Percentiles rank a stretch among this genome's conserved stretches.
These are phyloP conservation scores for Ramaria sp. DNA, from an alignment of 768 basidiomycete genomes.

Conservation along the genomic window DNA sequence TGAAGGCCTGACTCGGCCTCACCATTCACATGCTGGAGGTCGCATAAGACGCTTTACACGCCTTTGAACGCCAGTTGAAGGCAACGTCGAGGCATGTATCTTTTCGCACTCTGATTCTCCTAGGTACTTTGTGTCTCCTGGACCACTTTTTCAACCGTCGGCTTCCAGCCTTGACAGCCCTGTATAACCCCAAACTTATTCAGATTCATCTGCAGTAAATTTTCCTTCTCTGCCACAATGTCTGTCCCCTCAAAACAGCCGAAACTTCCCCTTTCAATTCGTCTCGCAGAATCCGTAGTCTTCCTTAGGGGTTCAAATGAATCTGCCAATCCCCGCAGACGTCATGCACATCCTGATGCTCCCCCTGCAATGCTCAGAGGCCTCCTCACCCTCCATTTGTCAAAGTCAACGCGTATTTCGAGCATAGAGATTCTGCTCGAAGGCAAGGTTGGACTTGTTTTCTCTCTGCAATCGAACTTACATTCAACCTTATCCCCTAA, in stretches of 20 bases:
- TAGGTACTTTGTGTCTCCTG: too few species aligned
- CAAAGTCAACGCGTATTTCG: conserved; percentile 76
- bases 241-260: conserved; percentile 19
- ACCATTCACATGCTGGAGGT: too few species aligned
- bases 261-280: conserved; percentile 41
- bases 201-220: too few species aligned
- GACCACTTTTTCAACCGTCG: too few species aligned
- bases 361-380: conserved; percentile 53
- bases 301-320: conserved; percentile 41
- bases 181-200: too few species aligned
- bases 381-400: conserved; percentile 48
- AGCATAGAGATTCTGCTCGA: conserved; percentile 75
- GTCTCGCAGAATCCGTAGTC: conserved; percentile 64
- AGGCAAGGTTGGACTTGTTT: conserved; percentile 30
- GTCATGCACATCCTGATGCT: conserved; percentile 26
- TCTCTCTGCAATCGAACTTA: background rate
- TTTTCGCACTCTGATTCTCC: too few species aligned
- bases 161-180: too few species aligned
- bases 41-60: too few species aligned
- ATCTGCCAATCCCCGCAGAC: conserved; percentile 22
- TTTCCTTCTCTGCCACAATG: background rate
- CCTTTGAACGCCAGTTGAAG: too few species aligned
- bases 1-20: too few species aligned
- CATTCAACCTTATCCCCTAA: background rate
- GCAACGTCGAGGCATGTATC: too few species aligned